A percentile compares a stretch with the other conserved stretches of the same genome.
phyloP scores from a whole-genome alignment of 177 flowering plant species.

The Telopea speciosissima region DNA sequence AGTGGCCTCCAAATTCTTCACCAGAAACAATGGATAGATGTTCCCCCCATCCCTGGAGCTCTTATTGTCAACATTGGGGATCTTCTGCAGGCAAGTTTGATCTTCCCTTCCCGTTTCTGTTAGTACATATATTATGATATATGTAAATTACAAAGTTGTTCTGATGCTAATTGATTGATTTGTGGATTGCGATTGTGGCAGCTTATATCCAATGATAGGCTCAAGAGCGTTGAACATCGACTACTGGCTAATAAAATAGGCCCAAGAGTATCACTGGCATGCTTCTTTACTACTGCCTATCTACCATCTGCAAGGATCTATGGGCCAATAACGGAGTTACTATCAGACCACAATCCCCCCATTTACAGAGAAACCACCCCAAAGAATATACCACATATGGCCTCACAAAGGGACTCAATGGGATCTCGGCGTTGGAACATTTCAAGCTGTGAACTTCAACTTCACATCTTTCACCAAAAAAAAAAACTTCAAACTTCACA shows the following conservation, averaged over 20 bases:
- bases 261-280: conserved; percentile 24
- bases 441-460: conserved; percentile 16
- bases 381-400: conserved; percentile 17
- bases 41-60: conserved; percentile 26
- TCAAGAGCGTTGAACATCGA: conserved; percentile 26
- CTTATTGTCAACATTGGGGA: conserved; percentile 33
- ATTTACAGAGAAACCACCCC: conserved; percentile 24
- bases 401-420: conserved; percentile 23
- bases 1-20: conserved; percentile 45
- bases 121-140: too few species aligned
- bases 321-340: conserved; percentile 45
- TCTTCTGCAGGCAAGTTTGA: conserved; percentile 23
- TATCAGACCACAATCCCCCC: conserved; percentile 43
- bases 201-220: conserved; percentile 25
- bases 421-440: conserved; percentile 19
- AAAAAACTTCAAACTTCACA: too few species aligned
- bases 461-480: too few species aligned
- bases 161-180: too few species aligned
- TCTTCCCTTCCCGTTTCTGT: neutral
- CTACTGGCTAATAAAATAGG: conserved; percentile 18
- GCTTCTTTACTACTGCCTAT: conserved; percentile 12
- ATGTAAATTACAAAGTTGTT: too few species aligned
- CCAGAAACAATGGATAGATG: conserved; percentile 33
- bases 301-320: conserved; percentile 18
- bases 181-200: conserved; percentile 1